These are phyloP conservation scores for Pestalotiopsis fici DNA, from an alignment of 2,329 filamentous ascomycete genomes.

Conservation along the genomic window DNA sequence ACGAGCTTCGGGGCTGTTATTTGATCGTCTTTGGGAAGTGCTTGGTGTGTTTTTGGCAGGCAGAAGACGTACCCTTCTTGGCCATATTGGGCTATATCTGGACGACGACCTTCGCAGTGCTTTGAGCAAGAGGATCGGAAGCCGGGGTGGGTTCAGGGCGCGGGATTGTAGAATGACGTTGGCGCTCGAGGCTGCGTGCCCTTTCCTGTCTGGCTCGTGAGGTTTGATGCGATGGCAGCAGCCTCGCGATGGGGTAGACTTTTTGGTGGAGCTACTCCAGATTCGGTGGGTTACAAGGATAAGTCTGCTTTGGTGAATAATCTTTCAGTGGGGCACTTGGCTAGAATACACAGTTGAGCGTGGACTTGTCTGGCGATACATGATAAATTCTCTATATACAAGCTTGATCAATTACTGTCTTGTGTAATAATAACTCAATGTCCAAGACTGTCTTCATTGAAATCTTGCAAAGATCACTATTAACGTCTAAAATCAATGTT, in stretches of 20 bases:
- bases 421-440: no score
- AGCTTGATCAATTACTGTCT: no score
- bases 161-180: no score
- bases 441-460: no score
- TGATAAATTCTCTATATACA: no score
- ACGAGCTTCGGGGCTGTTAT: background rate
- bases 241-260: slow-evolving; percentile 4
- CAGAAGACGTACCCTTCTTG: slow-evolving; percentile 12
- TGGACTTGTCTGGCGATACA: no score
- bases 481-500: no score
- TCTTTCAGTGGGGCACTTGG: background rate
- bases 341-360: no score
- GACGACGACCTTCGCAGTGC: background rate
- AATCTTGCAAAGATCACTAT: no score
- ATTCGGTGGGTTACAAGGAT: background rate
- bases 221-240: background rate
- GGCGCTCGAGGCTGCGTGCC: background rate
- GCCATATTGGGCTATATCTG: slow-evolving; percentile 11
- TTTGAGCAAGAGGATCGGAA: background rate
- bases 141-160: background rate
- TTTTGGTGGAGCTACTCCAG: slow-evolving; percentile 13
- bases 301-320: background rate
- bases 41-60: background rate
- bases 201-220: background rate
- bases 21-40: no score